Evolutionary conservation across 2,329 filamentous ascomycete genomes (phyloP), one percentile per base, ranked within the genome.

Genomic region (Sporothrix pallida): DNA sequence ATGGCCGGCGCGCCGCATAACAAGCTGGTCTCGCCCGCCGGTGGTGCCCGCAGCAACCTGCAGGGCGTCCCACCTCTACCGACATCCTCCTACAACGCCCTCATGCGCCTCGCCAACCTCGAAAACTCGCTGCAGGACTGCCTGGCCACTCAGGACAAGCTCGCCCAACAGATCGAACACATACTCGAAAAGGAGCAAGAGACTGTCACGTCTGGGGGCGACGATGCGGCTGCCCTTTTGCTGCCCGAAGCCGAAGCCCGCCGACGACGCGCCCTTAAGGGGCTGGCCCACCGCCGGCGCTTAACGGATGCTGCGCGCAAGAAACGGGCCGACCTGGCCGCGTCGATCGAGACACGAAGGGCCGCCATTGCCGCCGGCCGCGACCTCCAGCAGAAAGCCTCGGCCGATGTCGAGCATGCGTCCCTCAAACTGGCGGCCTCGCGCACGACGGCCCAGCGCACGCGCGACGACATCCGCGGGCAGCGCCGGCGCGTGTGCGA

Each of bases 121-220:
- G 94, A 97, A 76, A 93, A 92, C 80, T 97, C 94, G 72, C 93
- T 98, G 31, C 94, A 97, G 80, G 95, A 98, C 81, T 94, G 94
- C 1, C 83, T 97, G 10, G 88, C 90, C 1, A 97, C 93, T 0
- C 90, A 92, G 15, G 89, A 92, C 74, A 87, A 87, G 71, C 86
- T 98, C 9, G 90, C 93, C 67, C 83, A 87, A n/a, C 93, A 97
- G 76, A 97, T 98, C 76, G 93, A 93, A 76, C 80, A 84, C 0
- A 82, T 90, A 0, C 80, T 91, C 4, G 80, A 83, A 0, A 77
- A 81, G 0, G 81, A 81, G 3, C 42, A 20, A 17, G 7, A 13
- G 17, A 13, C 56, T 12, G 56, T 10, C 37, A 9, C 5, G 7
- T 37, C 31, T 2, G 31, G 31, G 31, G 31, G 31, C 31, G 65